A percentile compares a stretch with the other conserved stretches of the same genome.
These are phyloP conservation scores for Plasmodium falciparum DNA, from an alignment of 169 alveolate genomes.

Conservation along the genomic window DNA sequence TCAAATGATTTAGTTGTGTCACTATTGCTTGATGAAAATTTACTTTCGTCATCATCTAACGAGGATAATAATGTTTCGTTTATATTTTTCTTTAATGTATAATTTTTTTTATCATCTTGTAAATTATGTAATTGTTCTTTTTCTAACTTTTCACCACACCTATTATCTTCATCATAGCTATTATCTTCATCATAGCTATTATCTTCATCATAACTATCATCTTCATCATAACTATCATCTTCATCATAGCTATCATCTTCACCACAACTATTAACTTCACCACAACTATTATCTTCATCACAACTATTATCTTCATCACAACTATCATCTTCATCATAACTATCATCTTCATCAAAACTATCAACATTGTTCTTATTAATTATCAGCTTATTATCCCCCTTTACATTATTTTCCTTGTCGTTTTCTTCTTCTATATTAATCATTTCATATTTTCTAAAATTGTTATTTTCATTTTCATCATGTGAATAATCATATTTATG, in stretches of 20 bases:
- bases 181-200: not conserved
- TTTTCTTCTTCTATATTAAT: constrained; percentile 3
- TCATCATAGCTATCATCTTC: not conserved
- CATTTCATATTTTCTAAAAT: not conserved
- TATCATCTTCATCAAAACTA: constrained; percentile 14
- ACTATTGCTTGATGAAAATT: too few species aligned
- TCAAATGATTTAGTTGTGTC: not conserved
- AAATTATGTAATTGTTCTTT: not conserved
- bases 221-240: not conserved
- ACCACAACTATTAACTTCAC: not conserved
- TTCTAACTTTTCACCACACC: not conserved
- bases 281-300: constrained; percentile 7
- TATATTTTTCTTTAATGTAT: too few species aligned
- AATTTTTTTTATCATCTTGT: too few species aligned
- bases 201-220: not conserved
- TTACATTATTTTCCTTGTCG: not conserved
- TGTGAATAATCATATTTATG: not conserved
- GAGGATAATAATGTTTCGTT: too few species aligned
- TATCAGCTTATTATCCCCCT: not conserved
- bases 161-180: not conserved
- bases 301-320: not conserved
- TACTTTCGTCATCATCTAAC: too few species aligned
- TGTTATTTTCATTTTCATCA: not conserved
- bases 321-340: not conserved
- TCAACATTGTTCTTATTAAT: not conserved